phyloP scores from a whole-genome alignment of 176 grass and related monocot species.

The Oryza brachyantha region DNA sequence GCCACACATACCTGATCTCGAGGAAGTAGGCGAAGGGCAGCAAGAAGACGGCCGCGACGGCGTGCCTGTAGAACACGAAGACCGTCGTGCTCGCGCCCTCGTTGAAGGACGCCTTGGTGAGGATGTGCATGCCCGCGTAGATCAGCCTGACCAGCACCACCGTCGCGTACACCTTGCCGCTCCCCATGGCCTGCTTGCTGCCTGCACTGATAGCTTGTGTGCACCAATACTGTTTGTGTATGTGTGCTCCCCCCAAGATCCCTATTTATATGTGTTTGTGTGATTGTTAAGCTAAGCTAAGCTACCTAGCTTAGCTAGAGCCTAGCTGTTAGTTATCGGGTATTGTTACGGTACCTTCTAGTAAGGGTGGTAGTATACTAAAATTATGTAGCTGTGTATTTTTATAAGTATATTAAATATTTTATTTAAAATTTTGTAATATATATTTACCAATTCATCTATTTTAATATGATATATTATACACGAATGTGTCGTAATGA shows the following conservation, averaged over 20 bases:
- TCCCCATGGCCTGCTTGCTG: slow-evolving; percentile 28
- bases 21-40: slow-evolving; percentile 48
- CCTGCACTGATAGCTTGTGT: not conserved
- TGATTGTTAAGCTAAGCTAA: not conserved
- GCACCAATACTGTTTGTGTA: not conserved
- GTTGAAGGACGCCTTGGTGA: slow-evolving; percentile 70
- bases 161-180: slow-evolving; percentile 47
- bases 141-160: slow-evolving; percentile 54
- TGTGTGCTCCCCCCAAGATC: not conserved
- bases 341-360: too few relatives aligned
- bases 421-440: too few relatives aligned
- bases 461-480: too few relatives aligned
- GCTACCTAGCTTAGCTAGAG: not conserved
- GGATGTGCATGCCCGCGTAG: slow-evolving; percentile 62
- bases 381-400: too few relatives aligned
- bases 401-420: too few relatives aligned
- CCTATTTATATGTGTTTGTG: slow-evolving; percentile 14
- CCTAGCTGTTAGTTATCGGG: slow-evolving; percentile 15
- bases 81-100: slow-evolving; percentile 60
- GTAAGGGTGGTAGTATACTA: too few relatives aligned
- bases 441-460: too few relatives aligned
- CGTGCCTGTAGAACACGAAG: slow-evolving; percentile 68
- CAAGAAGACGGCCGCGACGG: slow-evolving; percentile 51
- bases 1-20: slow-evolving; percentile 64
- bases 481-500: too few relatives aligned